A percentile compares a stretch with the other conserved stretches of the same genome.
phyloP scores from a whole-genome alignment of 2,329 filamentous ascomycete species.

The Hymenoscyphus fraxineus region DNA sequence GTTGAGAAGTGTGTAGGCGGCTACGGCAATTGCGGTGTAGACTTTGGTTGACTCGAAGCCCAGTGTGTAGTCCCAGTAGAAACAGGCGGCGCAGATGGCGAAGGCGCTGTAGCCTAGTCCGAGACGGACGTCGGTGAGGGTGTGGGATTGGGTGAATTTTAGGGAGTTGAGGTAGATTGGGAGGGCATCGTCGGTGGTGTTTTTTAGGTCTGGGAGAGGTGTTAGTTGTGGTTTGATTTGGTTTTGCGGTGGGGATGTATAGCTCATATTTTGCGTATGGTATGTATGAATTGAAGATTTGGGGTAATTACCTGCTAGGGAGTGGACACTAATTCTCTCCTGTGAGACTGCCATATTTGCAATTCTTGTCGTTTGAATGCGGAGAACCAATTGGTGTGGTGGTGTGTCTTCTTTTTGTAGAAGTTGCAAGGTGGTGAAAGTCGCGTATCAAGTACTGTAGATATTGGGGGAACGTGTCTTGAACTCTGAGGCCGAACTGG shows the following conservation, averaged over 20 bases:
- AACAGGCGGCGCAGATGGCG: conserved; percentile 73
- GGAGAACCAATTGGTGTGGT: conserved; percentile 1
- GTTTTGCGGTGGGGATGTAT: neutral
- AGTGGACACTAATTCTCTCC: conserved; percentile 33
- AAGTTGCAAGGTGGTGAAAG: conserved; percentile 5
- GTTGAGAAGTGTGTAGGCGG: conserved; percentile 76
- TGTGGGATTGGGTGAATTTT: conserved; percentile 78
- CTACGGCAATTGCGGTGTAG: conserved; percentile 76
- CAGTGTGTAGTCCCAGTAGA: conserved; percentile 86
- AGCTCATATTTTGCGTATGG: neutral
- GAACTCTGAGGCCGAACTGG: conserved; percentile 25
- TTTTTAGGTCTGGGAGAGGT: conserved; percentile 73
- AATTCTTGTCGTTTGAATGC: conserved; percentile 3
- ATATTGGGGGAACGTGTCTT: conserved; percentile 33
- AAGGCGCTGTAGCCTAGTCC: conserved; percentile 80
- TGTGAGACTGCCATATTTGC: conserved; percentile 30
- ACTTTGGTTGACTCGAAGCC: conserved; percentile 84
- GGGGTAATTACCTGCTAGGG: conserved; percentile 29
- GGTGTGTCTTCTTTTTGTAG: neutral
- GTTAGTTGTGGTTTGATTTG: conserved; percentile 11
- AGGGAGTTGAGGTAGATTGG: conserved; percentile 89
- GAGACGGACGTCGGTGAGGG: conserved; percentile 76
- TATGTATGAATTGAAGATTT: neutral
- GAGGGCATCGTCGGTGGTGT: conserved; percentile 91
- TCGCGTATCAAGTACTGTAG: conserved; percentile 3